A percentile compares a stretch with the other conserved stretches of the same genome.
Evolutionary conservation across 2,329 filamentous ascomycete genomes (phyloP).

Genomic region (Colletotrichum kahawae): DNA sequence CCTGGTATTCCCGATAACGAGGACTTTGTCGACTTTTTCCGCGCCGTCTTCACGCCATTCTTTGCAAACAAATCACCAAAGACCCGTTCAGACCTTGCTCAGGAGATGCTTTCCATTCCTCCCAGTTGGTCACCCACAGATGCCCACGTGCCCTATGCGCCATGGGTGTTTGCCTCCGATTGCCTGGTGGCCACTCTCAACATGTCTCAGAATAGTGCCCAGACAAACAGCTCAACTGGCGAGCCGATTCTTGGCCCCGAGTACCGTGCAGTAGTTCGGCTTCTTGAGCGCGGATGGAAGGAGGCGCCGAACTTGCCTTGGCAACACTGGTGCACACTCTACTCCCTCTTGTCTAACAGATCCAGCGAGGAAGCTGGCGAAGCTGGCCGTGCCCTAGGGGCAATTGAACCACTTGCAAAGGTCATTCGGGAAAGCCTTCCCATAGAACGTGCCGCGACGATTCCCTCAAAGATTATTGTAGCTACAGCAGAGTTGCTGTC

Average conservation of each 20-base stretch:
- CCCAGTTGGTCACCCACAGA: slow-evolving; percentile 41
- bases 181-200: slow-evolving; percentile 26
- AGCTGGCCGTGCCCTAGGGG: slow-evolving; percentile 66
- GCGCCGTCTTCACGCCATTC: slow-evolving; percentile 62
- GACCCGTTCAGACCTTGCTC: slow-evolving; percentile 49
- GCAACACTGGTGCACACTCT: slow-evolving; percentile 57
- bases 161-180: slow-evolving; percentile 57
- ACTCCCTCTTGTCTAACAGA: slow-evolving; percentile 59
- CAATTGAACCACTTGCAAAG: slow-evolving; percentile 75
- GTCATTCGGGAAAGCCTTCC: slow-evolving; percentile 45
- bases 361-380: slow-evolving; percentile 70
- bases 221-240: slow-evolving; percentile 41
- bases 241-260: slow-evolving; percentile 65
- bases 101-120: slow-evolving; percentile 55
- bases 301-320: slow-evolving; percentile 53
- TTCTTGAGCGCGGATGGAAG: slow-evolving; percentile 68
- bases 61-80: slow-evolving; percentile 53
- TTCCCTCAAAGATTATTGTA: slow-evolving; percentile 33
- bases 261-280: slow-evolving; percentile 71
- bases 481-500: slow-evolving; percentile 49
- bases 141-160: slow-evolving; percentile 48
- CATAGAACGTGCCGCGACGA: slow-evolving; percentile 20
- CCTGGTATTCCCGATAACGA: slow-evolving; percentile 53
- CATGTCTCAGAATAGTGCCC: slow-evolving; percentile 41
- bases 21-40: slow-evolving; percentile 49